These are phyloP conservation scores for Nepenthes gracilis DNA, from an alignment of 148 eudicot genomes.

Conservation along the genomic window DNA sequence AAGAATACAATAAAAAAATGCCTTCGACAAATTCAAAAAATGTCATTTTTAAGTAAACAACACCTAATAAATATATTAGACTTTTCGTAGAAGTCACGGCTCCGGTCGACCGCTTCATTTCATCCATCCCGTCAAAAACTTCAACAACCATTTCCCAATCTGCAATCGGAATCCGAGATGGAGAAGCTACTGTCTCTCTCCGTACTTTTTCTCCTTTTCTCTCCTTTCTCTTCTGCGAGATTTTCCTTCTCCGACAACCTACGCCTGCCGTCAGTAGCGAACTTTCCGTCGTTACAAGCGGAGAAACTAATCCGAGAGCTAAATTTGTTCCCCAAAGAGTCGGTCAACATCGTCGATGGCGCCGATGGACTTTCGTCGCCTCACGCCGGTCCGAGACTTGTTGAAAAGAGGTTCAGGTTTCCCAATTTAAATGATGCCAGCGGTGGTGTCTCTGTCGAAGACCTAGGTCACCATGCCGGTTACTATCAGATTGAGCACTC, in stretches of 20 bases:
- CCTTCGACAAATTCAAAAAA: too few relatives aligned
- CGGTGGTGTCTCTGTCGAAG: slow-evolving; percentile 33
- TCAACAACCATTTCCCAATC: too few relatives aligned
- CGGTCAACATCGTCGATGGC: slow-evolving; percentile 38
- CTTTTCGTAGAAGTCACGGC: too few relatives aligned
- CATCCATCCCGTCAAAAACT: too few relatives aligned
- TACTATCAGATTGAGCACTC: slow-evolving; percentile 66
- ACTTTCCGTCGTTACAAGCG: slow-evolving; percentile 21
- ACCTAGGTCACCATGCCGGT: slow-evolving; percentile 82
- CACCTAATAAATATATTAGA: too few relatives aligned
- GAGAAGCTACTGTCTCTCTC: too few relatives aligned
- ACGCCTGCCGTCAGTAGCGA: slow-evolving; percentile 14
- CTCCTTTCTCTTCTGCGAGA: slow-evolving; percentile 3
- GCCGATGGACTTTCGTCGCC: not conserved
- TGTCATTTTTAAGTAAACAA: too few relatives aligned
- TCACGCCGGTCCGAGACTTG: slow-evolving; percentile 17
- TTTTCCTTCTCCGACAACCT: slow-evolving; percentile 15
- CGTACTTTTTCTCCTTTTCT: not conserved
- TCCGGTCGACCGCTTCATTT: too few relatives aligned
- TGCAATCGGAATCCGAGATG: too few relatives aligned
- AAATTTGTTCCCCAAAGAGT: slow-evolving; percentile 52
- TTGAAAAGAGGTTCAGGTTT: slow-evolving; percentile 52
- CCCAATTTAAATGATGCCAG: slow-evolving; percentile 35
- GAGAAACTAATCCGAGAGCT: slow-evolving; percentile 50
- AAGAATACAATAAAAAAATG: too few relatives aligned